Evolutionary conservation across 2,329 filamentous ascomycete genomes (phyloP).

Genomic region (Epichloe scottii): DNA sequence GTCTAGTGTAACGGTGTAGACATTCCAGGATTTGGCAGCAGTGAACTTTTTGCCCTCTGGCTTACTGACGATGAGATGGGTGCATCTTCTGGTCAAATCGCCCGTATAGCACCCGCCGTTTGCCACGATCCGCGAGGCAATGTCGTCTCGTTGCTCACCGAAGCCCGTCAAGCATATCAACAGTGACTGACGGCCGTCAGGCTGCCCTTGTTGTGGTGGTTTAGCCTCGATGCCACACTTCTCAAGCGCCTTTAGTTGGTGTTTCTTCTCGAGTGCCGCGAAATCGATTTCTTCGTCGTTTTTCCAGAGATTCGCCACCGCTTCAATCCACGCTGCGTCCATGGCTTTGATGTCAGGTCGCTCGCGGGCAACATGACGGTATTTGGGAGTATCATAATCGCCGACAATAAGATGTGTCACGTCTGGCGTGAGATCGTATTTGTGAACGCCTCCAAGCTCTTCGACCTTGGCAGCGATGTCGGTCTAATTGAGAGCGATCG

Average conservation of each 20-base stretch:
- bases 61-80: constrained; percentile 71
- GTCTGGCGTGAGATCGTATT: constrained; percentile 86
- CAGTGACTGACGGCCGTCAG: constrained; percentile 26
- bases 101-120: constrained; percentile 79
- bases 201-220: constrained; percentile 9
- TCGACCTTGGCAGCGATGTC: constrained; percentile 51
- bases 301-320: constrained; percentile 69
- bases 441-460: constrained; percentile 79
- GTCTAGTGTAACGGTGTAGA: constrained; percentile 66
- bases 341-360: constrained; percentile 77
- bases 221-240: constrained; percentile 31
- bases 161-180: constrained; percentile 46
- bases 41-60: constrained; percentile 83
- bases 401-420: constrained; percentile 92
- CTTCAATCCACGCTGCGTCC: constrained; percentile 72
- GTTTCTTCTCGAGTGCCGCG: constrained; percentile 50
- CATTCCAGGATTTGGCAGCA: constrained; percentile 71
- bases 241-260: constrained; percentile 53
- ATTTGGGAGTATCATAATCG: constrained; percentile 81
- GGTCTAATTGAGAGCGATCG: constrained; percentile 21
- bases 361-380: constrained; percentile 85
- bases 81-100: constrained; percentile 75
- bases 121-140: constrained; percentile 52
- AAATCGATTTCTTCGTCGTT: constrained; percentile 68
- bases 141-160: constrained; percentile 51